A percentile compares a stretch with the other conserved stretches of the same genome.
These are phyloP conservation scores for Blumeria graminis DNA, from an alignment of 2,329 filamentous ascomycete species.

Conservation along the genomic window DNA sequence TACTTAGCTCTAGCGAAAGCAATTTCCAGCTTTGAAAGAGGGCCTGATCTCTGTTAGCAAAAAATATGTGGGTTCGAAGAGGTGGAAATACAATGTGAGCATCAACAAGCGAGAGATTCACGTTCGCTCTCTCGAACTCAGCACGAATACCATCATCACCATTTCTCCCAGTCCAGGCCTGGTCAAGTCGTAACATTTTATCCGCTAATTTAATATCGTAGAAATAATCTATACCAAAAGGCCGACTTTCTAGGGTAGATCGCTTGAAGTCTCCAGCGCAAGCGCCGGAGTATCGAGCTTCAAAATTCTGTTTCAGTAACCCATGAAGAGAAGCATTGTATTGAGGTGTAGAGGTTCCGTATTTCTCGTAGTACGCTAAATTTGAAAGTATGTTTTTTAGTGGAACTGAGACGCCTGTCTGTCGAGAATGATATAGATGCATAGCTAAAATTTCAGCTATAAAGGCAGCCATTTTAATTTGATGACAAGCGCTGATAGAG, in stretches of 20 bases:
- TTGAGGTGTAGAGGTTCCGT: constrained; percentile 51
- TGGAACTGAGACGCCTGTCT: constrained; percentile 43
- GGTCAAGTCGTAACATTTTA: constrained; percentile 52
- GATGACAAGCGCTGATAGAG: constrained; percentile 23
- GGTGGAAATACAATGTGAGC: constrained; percentile 45
- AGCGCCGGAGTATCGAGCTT: constrained; percentile 48
- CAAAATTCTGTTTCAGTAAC: constrained; percentile 69
- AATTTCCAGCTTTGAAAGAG: constrained; percentile 81
- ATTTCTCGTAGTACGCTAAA: constrained; percentile 55
- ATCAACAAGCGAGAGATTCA: constrained; percentile 78
- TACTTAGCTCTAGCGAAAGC: constrained; percentile 61
- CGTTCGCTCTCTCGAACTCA: constrained; percentile 70
- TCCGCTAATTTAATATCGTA: constrained; percentile 60
- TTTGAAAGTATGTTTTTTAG: constrained; percentile 49
- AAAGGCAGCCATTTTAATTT: constrained; percentile 52
- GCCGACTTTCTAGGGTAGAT: constrained; percentile 37
- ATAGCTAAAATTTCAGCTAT: constrained; percentile 76
- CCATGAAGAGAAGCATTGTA: constrained; percentile 76
- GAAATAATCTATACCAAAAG: constrained; percentile 56
- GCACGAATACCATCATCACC: constrained; percentile 50
- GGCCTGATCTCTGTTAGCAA: constrained; percentile 24
- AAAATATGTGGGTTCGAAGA: neutral
- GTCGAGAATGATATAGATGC: constrained; percentile 67
- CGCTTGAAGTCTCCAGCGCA: constrained; percentile 60
- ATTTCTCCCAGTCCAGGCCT: constrained; percentile 46